phyloP scores from a whole-genome alignment of 1,284 basidiomycete genomes.

The Cryptococcus hybrid region DNA sequence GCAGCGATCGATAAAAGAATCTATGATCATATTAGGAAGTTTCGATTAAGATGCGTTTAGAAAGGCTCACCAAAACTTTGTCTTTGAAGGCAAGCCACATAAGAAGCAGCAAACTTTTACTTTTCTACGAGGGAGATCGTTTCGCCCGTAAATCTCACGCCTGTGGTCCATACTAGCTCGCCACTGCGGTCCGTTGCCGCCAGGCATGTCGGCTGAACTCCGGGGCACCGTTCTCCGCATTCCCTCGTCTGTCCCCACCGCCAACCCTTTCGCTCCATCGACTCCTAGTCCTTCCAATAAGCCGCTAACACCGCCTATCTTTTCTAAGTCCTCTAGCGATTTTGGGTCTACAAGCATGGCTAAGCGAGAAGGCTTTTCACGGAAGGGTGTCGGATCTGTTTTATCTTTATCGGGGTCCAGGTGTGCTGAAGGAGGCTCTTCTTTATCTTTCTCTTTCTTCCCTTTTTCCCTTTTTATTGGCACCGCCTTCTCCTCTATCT shows the following conservation, averaged over 20 bases:
- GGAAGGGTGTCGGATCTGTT: slow-evolving; percentile 69
- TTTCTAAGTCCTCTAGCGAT: slow-evolving; percentile 61
- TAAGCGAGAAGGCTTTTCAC: slow-evolving; percentile 69
- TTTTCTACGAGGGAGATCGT: slow-evolving; percentile 72
- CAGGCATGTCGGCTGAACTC: slow-evolving; percentile 22
- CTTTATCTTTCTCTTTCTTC: slow-evolving; percentile 25
- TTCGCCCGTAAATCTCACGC: slow-evolving; percentile 74
- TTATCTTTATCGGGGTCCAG: slow-evolving; percentile 56
- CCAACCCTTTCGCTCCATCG: slow-evolving; percentile 58
- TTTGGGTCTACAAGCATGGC: slow-evolving; percentile 84
- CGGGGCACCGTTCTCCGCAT: slow-evolving; percentile 21
- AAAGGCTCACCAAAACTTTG: slow-evolving; percentile 73
- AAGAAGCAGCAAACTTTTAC: slow-evolving; percentile 75
- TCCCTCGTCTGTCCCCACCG: slow-evolving; percentile 18
- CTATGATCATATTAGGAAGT: slow-evolving; percentile 50
- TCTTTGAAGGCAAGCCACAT: slow-evolving; percentile 97
- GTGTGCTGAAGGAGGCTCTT: slow-evolving; percentile 31
- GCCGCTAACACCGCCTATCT: slow-evolving; percentile 70
- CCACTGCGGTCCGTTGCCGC: slow-evolving; percentile 53
- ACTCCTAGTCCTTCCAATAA: slow-evolving; percentile 75
- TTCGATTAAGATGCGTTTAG: background rate
- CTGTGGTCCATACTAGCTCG: slow-evolving; percentile 64
- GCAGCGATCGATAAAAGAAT: slow-evolving; percentile 88
- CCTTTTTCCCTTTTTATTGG: slow-evolving; percentile 20
- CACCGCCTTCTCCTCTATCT: slow-evolving; percentile 9